Conservation (phyloP, 2,329 filamentous ascomycete species). For the Trichophyton schoenleinii region DNA sequence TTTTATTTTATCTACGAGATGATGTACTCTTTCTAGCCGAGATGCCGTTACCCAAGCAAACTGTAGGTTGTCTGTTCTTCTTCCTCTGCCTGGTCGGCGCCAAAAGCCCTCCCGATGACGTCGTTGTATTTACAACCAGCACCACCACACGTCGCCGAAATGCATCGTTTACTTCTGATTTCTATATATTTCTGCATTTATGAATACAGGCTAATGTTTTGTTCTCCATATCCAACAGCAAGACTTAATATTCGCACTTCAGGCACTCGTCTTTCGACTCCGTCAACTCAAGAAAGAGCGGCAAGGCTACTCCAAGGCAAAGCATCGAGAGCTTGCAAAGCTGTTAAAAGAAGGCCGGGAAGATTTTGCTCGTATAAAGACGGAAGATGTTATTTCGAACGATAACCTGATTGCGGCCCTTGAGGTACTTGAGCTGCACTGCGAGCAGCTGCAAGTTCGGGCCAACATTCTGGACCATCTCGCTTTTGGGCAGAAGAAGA, state of each 20-base stretch:
- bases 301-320: conserved; percentile 15
- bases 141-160: background rate
- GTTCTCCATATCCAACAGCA: conserved; percentile 7
- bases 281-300: conserved; percentile 17
- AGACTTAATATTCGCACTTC: conserved; percentile 15
- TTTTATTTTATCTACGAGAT: background rate
- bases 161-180: background rate
- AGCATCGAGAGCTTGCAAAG: conserved; percentile 16
- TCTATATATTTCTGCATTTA: background rate
- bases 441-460: conserved; percentile 15
- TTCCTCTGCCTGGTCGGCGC: background rate
- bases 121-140: background rate
- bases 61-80: conserved; percentile 7
- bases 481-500: conserved; percentile 13
- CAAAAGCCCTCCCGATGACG: background rate
- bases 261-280: conserved; percentile 14
- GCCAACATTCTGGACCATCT: conserved; percentile 17
- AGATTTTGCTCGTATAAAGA: conserved; percentile 16
- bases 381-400: conserved; percentile 16
- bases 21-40: background rate
- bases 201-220: background rate
- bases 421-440: conserved; percentile 16
- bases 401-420: conserved; percentile 15
- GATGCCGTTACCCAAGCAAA: conserved; percentile 15
- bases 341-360: conserved; percentile 16